Base-by-base conservation (phyloP, 2,329 filamentous ascomycete species). In the Pestalotiopsis sp. region DNA sequence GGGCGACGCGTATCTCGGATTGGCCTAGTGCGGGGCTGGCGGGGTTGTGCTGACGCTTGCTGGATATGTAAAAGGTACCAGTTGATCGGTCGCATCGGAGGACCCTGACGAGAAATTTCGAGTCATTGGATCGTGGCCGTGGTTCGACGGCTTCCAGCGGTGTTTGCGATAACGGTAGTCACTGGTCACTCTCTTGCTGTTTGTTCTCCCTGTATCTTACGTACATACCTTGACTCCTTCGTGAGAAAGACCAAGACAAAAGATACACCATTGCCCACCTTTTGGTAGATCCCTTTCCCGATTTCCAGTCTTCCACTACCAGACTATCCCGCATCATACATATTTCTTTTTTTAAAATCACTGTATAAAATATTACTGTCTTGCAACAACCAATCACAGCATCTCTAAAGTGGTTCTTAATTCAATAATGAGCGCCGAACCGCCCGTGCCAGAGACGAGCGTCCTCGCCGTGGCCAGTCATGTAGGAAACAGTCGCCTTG, bases 381-480 rank as follows among this genome's bases (percentile, higher is more conserved):
- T 64, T n/a, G 25, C 61, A 7, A 52, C 45, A 52, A 20, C 49
- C 61, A 61, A 31, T 61, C 57, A 61, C 57, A 61, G 13, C 25
- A 61, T 27, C 31, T 20, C 25, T 61, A n/a, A 27, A 63, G 38
- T 14, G 56, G 7, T 52, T 23, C 7, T 31, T 52, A 13, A 52
- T n/a, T 52, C 45, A 13, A 62, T 20, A 59, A 84, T 84, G 83
- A 76, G 75, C 65, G 70, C 78, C 68, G 80, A 82, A 68, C 77
- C 79, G 20, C 84, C 80, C 45, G 81, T 90, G 52, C 87, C 87
- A 45, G 87, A 89, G 75, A 90, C 89, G 68, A 84, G 84, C 74
- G 94, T 98, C 71, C 87, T 98, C 78, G 94, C 95, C 69, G 89
- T 98, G 75, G 94, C 95, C 79, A 98, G 95, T 82, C 95, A 98